Evolutionary conservation across 176 grass and related monocot genomes (phyloP).

Genomic region (Hordeum vulgare): DNA sequence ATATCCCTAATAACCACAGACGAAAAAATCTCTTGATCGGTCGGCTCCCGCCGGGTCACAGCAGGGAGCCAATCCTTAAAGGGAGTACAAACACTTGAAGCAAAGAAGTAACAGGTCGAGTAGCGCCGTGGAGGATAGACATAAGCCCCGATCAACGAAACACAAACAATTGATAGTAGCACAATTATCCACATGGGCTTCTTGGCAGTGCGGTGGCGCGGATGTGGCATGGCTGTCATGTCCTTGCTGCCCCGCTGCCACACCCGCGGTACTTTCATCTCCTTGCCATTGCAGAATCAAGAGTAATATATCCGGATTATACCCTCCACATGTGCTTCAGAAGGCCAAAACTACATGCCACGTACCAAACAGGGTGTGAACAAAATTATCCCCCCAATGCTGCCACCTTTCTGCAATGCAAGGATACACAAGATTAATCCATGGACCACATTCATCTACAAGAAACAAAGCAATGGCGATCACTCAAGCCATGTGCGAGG

Average conservation of each 20-base stretch:
- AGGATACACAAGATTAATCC: conserved; percentile 22
- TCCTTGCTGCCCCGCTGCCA: conserved; percentile 65
- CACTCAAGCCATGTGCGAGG: neutral
- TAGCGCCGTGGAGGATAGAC: conserved; percentile 76
- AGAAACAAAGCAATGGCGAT: neutral
- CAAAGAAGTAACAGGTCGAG: conserved; percentile 88
- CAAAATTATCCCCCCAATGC: neutral
- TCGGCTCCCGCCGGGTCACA: conserved; percentile 36
- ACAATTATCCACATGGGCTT: conserved; percentile 90
- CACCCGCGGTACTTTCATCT: conserved; percentile 53
- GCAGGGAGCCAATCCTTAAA: conserved; percentile 88
- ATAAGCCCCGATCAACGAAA: conserved; percentile 71
- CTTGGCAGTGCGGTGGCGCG: conserved; percentile 53
- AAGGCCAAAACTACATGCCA: conserved; percentile 16
- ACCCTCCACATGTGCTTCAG: neutral
- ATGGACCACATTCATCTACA: neutral
- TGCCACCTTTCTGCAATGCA: conserved; percentile 39
- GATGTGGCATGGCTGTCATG: conserved; percentile 48
- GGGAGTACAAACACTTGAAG: conserved; percentile 76
- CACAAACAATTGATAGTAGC: conserved; percentile 59
- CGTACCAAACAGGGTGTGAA: neutral
- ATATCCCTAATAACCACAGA: conserved; percentile 59
- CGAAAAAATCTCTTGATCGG: conserved; percentile 71
- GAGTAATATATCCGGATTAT: neutral
- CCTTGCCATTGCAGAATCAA: conserved; percentile 27